These are phyloP conservation scores for Excoecaria cochinchinensis DNA, from an alignment of 345 rosid species.

Conservation along the genomic window DNA sequence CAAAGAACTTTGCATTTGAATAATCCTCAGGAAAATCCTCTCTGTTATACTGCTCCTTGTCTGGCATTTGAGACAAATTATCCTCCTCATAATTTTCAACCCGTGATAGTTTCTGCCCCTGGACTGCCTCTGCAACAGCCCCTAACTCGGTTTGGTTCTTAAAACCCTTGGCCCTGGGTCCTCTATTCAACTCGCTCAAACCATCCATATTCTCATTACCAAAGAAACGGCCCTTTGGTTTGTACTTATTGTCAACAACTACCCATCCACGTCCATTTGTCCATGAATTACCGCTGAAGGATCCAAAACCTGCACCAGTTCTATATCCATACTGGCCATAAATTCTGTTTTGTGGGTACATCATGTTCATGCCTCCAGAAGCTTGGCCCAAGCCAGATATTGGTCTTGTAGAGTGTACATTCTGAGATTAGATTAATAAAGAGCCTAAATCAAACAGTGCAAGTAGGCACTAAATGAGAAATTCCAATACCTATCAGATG, in stretches of 20 bases:
- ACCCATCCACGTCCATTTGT: constrained; percentile 62
- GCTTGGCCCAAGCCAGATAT: constrained; percentile 40
- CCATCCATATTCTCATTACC: constrained; percentile 67
- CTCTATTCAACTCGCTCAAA: constrained; percentile 73
- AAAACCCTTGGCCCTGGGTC: constrained; percentile 62
- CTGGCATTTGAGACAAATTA: constrained; percentile 24
- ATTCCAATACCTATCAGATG: constrained; percentile 1
- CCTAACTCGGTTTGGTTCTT: constrained; percentile 45
- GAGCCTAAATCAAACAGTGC: not conserved
- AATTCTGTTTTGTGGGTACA: constrained; percentile 48
- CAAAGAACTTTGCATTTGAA: constrained; percentile 58
- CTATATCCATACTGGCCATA: constrained; percentile 59
- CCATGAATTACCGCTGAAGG: constrained; percentile 59
- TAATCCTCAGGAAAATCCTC: constrained; percentile 54
- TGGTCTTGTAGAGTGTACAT: constrained; percentile 44
- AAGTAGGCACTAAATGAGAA: not conserved
- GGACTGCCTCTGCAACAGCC: constrained; percentile 26
- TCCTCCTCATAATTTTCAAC: constrained; percentile 37
- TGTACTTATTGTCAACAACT: constrained; percentile 53
- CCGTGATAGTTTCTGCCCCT: constrained; percentile 31
- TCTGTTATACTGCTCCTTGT: constrained; percentile 45
- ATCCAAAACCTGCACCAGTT: constrained; percentile 49
- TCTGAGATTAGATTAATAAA: constrained; percentile 24
- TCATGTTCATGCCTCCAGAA: constrained; percentile 45
- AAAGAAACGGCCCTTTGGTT: constrained; percentile 46